These are phyloP conservation scores for Leptodontidium sp. DNA, from an alignment of 2,329 filamentous ascomycete genomes.

Conservation along the genomic window DNA sequence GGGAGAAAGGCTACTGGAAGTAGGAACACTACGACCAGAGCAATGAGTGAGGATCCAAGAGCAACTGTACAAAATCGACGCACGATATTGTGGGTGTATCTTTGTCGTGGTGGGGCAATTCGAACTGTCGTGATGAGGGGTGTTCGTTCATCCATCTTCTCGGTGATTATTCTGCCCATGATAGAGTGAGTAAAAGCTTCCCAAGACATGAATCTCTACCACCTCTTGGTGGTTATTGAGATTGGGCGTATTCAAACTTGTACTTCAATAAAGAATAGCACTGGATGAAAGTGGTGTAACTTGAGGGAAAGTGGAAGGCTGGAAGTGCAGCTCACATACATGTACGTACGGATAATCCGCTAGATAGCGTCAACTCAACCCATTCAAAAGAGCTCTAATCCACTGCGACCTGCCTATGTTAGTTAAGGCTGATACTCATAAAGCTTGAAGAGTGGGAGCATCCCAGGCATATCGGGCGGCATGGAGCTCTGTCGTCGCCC, in stretches of 20 bases:
- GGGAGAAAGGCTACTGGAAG: constrained; percentile 55
- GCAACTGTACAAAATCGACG: constrained; percentile 73
- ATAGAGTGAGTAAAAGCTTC: constrained; percentile 4
- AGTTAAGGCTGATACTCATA: constrained; percentile 19
- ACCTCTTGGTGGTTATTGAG: not conserved
- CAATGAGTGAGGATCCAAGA: constrained; percentile 61
- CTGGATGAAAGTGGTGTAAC: not conserved
- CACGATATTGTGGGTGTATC: constrained; percentile 66
- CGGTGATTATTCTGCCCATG: constrained; percentile 32
- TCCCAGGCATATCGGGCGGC: not conserved
- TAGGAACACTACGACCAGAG: constrained; percentile 50
- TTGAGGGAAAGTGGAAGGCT: not conserved
- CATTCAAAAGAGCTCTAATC: constrained; percentile 14
- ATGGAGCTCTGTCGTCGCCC: constrained; percentile 19
- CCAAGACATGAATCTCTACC: not conserved
- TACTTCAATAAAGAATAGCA: not conserved
- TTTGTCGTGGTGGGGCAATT: constrained; percentile 59
- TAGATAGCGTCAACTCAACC: constrained; percentile 2
- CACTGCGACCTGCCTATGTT: constrained; percentile 27
- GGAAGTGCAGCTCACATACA: not conserved
- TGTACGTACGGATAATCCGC: constrained; percentile 10
- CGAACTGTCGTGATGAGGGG: constrained; percentile 72
- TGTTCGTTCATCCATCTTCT: constrained; percentile 59
- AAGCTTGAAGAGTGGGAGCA: constrained; percentile 26
- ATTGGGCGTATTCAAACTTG: not conserved